These are phyloP conservation scores for Erodium maritimum DNA, from an alignment of 345 rosid genomes.

Conservation along the genomic window DNA sequence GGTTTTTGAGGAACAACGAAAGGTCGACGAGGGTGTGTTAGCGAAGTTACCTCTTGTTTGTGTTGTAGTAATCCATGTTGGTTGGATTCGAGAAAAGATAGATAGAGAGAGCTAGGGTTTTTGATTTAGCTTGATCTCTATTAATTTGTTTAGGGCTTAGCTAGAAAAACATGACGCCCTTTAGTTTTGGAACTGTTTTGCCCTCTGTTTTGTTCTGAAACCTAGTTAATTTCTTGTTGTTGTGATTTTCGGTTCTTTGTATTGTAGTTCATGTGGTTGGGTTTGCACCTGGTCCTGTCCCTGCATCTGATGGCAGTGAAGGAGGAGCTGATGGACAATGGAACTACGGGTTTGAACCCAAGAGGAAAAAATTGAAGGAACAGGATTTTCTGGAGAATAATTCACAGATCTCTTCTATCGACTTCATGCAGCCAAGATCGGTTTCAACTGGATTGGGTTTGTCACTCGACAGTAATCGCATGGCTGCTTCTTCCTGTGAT, in stretches of 20 bases:
- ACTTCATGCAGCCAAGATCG: conserved; percentile 48
- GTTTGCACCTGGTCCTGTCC: conserved; percentile 56
- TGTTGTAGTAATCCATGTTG: no score
- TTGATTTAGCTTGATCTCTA: no score
- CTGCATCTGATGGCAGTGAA: conserved; percentile 38
- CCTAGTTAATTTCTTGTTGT: background rate
- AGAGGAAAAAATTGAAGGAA: conserved; percentile 51
- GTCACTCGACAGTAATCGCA: conserved; percentile 52
- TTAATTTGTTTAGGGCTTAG: no score
- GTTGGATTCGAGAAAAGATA: no score
- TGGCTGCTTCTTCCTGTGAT: conserved; percentile 41
- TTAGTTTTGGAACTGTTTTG: no score
- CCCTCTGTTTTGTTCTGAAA: no score
- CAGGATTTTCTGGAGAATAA: conserved; percentile 58
- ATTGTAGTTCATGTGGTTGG: conserved; percentile 67
- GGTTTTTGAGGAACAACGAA: no score
- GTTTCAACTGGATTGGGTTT: conserved; percentile 82
- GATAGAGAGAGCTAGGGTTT: no score
- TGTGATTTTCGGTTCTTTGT: background rate
- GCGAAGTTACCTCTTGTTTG: no score
- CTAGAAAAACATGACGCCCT: no score
- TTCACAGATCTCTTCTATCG: conserved; percentile 64
- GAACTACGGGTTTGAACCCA: conserved; percentile 47
- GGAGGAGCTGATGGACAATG: conserved; percentile 47
- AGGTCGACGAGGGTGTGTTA: no score